phyloP scores from a whole-genome alignment of 1,139 yeast species.

The Kodamaea plutei region DNA sequence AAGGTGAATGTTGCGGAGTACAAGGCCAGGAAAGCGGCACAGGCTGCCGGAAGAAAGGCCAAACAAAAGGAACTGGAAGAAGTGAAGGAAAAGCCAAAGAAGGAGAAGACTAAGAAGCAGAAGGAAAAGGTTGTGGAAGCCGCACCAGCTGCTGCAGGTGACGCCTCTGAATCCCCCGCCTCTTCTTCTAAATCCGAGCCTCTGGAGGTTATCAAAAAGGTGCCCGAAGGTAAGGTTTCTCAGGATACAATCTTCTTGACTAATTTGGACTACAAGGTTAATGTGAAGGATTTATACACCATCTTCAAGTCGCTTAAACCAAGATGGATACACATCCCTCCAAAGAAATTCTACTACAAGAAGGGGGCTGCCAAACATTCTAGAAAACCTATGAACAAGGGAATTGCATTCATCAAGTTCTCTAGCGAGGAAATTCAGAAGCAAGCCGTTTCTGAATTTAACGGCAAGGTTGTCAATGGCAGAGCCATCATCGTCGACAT shows the following conservation, averaged over 20 bases:
- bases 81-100: constrained; percentile 14
- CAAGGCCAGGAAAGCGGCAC: constrained; percentile 28
- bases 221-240: constrained; percentile 50
- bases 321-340: constrained; percentile 56
- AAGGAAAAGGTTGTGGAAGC: constrained; percentile 8
- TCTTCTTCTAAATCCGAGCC: constrained; percentile 8
- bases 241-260: constrained; percentile 54
- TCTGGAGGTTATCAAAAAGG: constrained; percentile 16
- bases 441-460: constrained; percentile 47
- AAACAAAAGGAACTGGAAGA: constrained; percentile 21
- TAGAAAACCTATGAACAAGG: constrained; percentile 49
- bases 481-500: constrained; percentile 52
- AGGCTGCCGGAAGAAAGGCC: constrained; percentile 23
- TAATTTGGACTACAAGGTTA: constrained; percentile 50
- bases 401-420: constrained; percentile 61
- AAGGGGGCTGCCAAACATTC: constrained; percentile 22
- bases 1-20: constrained; percentile 34
- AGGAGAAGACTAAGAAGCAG: constrained; percentile 14
- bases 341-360: constrained; percentile 40
- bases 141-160: constrained; percentile 5
- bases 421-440: constrained; percentile 44
- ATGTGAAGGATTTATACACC: constrained; percentile 39
- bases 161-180: constrained; percentile 2
- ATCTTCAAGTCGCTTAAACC: constrained; percentile 48
- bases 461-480: constrained; percentile 50